These are phyloP conservation scores for Podaxis sp. DNA, from an alignment of 768 basidiomycete species.

Conservation along the genomic window DNA sequence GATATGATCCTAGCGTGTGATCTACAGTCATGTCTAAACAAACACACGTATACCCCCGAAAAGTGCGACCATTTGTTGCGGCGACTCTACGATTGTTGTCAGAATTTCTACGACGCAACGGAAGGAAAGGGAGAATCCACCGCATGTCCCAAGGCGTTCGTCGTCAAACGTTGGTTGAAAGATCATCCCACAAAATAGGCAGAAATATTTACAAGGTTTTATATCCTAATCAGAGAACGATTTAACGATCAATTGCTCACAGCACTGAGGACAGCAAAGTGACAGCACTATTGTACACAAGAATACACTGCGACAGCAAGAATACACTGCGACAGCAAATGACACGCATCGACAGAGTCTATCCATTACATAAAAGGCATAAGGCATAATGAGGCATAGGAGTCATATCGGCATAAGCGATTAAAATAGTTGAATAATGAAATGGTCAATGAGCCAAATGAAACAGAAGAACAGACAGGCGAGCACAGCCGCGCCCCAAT, in stretches of 20 bases:
- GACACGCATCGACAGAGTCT: background rate
- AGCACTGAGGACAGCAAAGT: background rate
- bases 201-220: background rate
- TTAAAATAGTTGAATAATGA: conserved; percentile 1
- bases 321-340: background rate
- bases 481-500: background rate
- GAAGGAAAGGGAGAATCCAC: conserved; percentile 47
- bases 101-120: conserved; percentile 49
- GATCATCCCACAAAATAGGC: conserved; percentile 35
- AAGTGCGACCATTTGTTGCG: conserved; percentile 54
- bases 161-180: conserved; percentile 61
- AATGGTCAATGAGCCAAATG: conserved; percentile 3
- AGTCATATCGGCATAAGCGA: background rate
- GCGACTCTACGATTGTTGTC: conserved; percentile 63
- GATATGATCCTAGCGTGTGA: conserved; percentile 48
- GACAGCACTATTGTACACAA: background rate
- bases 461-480: background rate
- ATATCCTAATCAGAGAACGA: background rate
- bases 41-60: conserved; percentile 64
- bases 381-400: background rate
- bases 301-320: background rate
- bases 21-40: conserved; percentile 61
- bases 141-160: conserved; percentile 57
- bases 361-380: background rate
- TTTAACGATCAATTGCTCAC: background rate